Percentiles rank a stretch among this genome's conserved stretches.
Conservation (phyloP, 805 yeast species). For the Monosporozyma yasuniensis region DNA sequence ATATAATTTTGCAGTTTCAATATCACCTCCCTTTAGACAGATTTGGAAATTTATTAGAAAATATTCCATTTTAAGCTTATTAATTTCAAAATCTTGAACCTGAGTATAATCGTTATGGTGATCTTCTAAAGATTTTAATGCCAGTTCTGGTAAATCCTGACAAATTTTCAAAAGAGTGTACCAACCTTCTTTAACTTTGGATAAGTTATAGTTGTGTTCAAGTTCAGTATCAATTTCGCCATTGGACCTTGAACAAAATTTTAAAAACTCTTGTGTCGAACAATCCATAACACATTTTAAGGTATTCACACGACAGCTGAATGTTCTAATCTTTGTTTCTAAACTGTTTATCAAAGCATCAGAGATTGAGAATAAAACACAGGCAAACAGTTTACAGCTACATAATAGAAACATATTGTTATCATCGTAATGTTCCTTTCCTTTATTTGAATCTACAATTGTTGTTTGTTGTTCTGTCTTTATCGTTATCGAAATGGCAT, state of each 20-base stretch:
- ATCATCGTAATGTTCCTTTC: too few species aligned
- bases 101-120: conserved; percentile 2
- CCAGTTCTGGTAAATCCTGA: conserved; percentile 27
- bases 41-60: conserved; percentile 28
- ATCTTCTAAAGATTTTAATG: conserved; percentile 18
- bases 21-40: conserved; percentile 26
- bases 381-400: conserved; percentile 24
- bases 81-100: conserved; percentile 8
- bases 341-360: conserved; percentile 19
- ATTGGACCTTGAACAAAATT: not conserved
- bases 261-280: not conserved
- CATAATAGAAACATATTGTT: conserved; percentile 11
- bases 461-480: conserved; percentile 13
- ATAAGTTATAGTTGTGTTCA: not conserved
- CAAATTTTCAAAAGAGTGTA: conserved; percentile 12
- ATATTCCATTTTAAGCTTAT: conserved; percentile 22
- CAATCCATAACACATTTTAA: conserved; percentile 27
- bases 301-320: conserved; percentile 27
- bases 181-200: conserved; percentile 3
- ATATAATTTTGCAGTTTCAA: conserved; percentile 31
- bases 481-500: conserved; percentile 24
- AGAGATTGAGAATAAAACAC: conserved; percentile 28
- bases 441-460: not conserved
- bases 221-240: not conserved
- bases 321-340: conserved; percentile 22